Evolutionary conservation across 345 rosid species (phyloP).

Genomic region (Mallotus nudiflorus): DNA sequence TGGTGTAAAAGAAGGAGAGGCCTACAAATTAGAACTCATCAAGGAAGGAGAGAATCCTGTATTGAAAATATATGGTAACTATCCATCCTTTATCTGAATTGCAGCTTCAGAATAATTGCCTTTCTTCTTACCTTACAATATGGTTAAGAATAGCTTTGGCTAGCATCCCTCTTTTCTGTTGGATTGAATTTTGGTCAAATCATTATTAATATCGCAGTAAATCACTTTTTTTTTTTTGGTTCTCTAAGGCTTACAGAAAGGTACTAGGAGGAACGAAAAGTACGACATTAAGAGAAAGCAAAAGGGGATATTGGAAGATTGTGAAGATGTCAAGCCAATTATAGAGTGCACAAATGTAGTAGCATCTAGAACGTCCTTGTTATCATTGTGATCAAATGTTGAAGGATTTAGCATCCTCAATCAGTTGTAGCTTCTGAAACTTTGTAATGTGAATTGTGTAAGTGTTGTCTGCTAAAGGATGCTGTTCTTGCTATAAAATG

Average conservation of each 20-base stretch:
- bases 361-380: not conserved
- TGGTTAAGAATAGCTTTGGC: not conserved
- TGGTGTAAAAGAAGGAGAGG: constrained; percentile 9
- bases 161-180: not conserved
- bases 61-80: constrained; percentile 10
- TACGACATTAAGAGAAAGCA: not conserved
- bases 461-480: too few relatives aligned
- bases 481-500: too few relatives aligned
- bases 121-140: not conserved
- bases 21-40: constrained; percentile 11
- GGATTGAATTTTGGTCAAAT: not conserved
- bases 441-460: too few relatives aligned
- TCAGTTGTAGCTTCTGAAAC: too few relatives aligned
- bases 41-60: constrained; percentile 4
- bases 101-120: too few relatives aligned
- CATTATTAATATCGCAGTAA: not conserved
- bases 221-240: not conserved
- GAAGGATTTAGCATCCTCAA: too few relatives aligned
- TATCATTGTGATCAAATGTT: too few relatives aligned
- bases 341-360: not conserved
- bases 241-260: not conserved
- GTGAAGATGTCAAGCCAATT: not conserved
- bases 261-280: not conserved
- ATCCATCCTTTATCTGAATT: not conserved
- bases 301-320: not conserved